Base-by-base conservation (phyloP, 805 yeast species). In the Torulaspora delbrueckii region DNA sequence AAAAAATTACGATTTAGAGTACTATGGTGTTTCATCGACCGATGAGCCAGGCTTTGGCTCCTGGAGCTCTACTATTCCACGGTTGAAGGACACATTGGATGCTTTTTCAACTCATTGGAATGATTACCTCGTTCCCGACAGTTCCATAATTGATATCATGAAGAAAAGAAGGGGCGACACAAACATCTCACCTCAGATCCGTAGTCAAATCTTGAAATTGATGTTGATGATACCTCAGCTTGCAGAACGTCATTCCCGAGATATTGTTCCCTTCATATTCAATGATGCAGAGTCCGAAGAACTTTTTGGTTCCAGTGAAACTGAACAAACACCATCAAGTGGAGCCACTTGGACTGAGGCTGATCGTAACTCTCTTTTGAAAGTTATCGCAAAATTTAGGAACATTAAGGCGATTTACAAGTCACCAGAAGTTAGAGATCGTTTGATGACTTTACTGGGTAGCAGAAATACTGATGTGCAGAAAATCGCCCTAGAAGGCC, bases 401-500 rank as follows among this genome's bases (percentile, higher is more conserved):
- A 79, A 79, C 44, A 76, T 89, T 50, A 77, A 75, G 42, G 72
- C 72, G n/a, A 66, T 82, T 13, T 65, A 72, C 36, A 71, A 74
- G 13, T 69, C 81, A 22, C 77, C 74, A 1, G 76, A 74, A 18
- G 75, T 93, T 3, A 74, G 73, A 48, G 65, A 68, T 1, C 73
- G 78, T 40, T 64, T 84, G 37, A 63, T 85, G 42, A 66, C 68
- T 19, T 69, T 84, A 37, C 65, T 93, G 34, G 76, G 86, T 5
- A 80, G 82, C 60, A 77, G 80, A 55, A 76, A 73, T 37, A 59
- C 76, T 0, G 78, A 76, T 6, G 73, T 83, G 0, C 97, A 91
- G 65, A 80, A 78, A 51, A 63, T 79, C 26, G 93, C 96, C 0
- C 70, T 93, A 38, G 75, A 78, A 37, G 82, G 84, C 33, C 58